Percentiles rank a stretch among this genome's conserved stretches.
Conservation (phyloP, 345 rosid genomes). For the Ceriops zippeliana region DNA sequence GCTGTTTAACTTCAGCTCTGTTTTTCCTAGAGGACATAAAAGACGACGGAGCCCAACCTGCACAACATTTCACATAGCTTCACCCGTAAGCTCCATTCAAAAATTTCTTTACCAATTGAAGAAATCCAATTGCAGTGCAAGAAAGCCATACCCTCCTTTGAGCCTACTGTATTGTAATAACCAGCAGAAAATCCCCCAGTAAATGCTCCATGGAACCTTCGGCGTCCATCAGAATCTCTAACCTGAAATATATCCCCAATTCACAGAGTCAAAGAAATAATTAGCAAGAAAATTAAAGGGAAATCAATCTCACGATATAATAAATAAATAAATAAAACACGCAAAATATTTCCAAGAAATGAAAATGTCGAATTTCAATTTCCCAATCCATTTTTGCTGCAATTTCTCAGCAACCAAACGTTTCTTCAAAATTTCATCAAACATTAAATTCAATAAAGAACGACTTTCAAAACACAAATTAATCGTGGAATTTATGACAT, state of each 20-base stretch:
- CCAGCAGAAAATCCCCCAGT: slow-evolving; percentile 97
- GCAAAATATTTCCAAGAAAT: too few species aligned
- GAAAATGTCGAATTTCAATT: too few species aligned
- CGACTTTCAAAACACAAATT: too few species aligned
- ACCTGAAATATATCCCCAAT: slow-evolving; percentile 45
- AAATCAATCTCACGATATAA: not conserved
- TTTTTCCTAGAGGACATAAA: slow-evolving; percentile 88
- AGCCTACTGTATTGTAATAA: slow-evolving; percentile 83
- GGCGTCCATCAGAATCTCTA: slow-evolving; percentile 92
- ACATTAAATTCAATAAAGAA: too few species aligned
- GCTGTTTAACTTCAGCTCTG: slow-evolving; percentile 88
- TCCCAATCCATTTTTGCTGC: too few species aligned
- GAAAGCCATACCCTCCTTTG: slow-evolving; percentile 68
- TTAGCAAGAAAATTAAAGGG: not conserved
- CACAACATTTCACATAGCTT: slow-evolving; percentile 14
- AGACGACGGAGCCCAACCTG: slow-evolving; percentile 94
- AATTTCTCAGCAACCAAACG: too few species aligned
- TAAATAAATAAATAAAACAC: too few species aligned
- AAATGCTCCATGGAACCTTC: slow-evolving; percentile 98
- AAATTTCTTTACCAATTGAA: not conserved
- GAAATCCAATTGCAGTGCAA: slow-evolving; percentile 1
- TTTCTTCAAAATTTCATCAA: too few species aligned
- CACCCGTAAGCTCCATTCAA: slow-evolving; percentile 3
- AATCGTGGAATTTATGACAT: too few species aligned
- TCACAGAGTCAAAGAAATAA: not conserved